A percentile compares a stretch with the other conserved stretches of the same genome.
phyloP scores from a whole-genome alignment of 306 rosid species.

The Prunus salicina region DNA sequence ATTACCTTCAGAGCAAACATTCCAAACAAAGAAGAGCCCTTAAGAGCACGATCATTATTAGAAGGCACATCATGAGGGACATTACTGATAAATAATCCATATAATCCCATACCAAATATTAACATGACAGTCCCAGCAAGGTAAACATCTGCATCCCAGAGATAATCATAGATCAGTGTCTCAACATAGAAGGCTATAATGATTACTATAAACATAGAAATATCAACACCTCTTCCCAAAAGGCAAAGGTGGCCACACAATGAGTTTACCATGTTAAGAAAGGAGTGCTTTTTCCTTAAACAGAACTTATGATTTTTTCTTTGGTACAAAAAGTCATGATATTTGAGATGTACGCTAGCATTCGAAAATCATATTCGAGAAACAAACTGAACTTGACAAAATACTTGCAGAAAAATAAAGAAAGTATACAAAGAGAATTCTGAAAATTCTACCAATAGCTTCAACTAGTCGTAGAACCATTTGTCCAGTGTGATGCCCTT shows the following conservation, averaged over 20 bases:
- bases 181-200: constrained; percentile 2
- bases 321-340: neutral
- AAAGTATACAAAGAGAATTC: neutral
- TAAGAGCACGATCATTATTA: constrained; percentile 62
- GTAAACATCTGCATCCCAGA: constrained; percentile 78
- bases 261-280: constrained; percentile 1
- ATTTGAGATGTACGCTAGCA: neutral
- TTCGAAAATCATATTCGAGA: neutral
- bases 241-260: constrained; percentile 3
- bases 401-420: neutral
- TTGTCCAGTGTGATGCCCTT: constrained; percentile 82
- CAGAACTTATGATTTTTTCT: no score
- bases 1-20: constrained; percentile 94
- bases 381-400: neutral
- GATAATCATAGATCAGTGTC: constrained; percentile 11
- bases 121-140: constrained; percentile 98
- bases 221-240: neutral
- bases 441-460: constrained; percentile 72
- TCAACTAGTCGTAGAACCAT: constrained; percentile 92
- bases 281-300: constrained; percentile 3
- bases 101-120: constrained; percentile 92
- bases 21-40: constrained; percentile 85
- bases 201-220: neutral
- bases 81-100: constrained; percentile 84
- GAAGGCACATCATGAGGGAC: constrained; percentile 53